phyloP scores from a whole-genome alignment of 2,329 filamentous ascomycete species.

The Thelonectria olida region DNA sequence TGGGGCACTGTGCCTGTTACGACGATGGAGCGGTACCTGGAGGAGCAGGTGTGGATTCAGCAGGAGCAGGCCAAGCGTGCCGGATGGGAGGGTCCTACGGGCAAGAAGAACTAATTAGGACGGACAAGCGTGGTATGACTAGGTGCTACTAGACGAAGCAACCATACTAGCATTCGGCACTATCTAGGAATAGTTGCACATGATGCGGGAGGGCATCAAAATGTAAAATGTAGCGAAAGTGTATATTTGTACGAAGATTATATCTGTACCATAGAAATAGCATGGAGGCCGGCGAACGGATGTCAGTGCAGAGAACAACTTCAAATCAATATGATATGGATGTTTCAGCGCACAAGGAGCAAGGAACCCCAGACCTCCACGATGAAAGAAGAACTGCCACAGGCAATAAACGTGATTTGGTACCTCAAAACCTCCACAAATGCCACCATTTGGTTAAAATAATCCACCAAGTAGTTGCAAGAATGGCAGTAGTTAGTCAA shows the following conservation, averaged over 20 bases:
- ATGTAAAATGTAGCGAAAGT: constrained; percentile 17
- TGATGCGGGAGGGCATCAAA: background rate
- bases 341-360: too few species aligned
- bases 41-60: constrained; percentile 48
- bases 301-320: constrained; percentile 25
- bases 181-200: background rate
- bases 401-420: too few species aligned
- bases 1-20: constrained; percentile 71
- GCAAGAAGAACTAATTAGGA: constrained; percentile 27
- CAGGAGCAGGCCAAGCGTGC: constrained; percentile 46
- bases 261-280: constrained; percentile 42
- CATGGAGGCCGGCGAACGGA: constrained; percentile 36
- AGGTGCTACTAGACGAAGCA: background rate
- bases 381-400: too few species aligned
- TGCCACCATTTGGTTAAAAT: background rate
- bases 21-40: constrained; percentile 52
- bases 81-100: constrained; percentile 42
- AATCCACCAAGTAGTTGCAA: background rate
- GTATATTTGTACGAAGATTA: constrained; percentile 41
- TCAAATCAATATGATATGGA: too few species aligned
- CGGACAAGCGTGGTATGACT: background rate
- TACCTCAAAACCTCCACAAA: background rate
- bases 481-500: constrained; percentile 15
- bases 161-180: too few species aligned
- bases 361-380: too few species aligned